Percentiles rank a stretch among this genome's conserved stretches.
These are phyloP conservation scores for Vitis vinifera DNA, from an alignment of 164 flowering plant genomes.

Conservation along the genomic window DNA sequence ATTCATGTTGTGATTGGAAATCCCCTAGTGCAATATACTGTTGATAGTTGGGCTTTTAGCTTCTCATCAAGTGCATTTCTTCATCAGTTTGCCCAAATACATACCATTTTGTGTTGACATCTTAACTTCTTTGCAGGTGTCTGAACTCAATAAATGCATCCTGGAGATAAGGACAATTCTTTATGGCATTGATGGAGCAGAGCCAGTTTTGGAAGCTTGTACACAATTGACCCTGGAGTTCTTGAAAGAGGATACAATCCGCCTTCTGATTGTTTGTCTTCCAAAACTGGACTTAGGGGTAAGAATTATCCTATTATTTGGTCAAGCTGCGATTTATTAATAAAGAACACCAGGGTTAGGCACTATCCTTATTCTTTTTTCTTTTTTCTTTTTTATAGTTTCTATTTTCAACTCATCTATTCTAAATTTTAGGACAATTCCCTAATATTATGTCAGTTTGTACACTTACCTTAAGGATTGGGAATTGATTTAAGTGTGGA, in stretches of 20 bases:
- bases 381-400: too few relatives aligned
- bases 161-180: slow-evolving; percentile 26
- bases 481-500: neutral
- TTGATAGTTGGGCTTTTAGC: too few relatives aligned
- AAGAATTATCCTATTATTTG: neutral
- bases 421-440: neutral
- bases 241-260: slow-evolving; percentile 23
- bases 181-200: slow-evolving; percentile 33
- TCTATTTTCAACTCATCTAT: neutral
- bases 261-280: slow-evolving; percentile 28
- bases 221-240: slow-evolving; percentile 35
- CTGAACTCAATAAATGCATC: slow-evolving; percentile 24
- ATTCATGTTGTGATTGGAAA: too few relatives aligned
- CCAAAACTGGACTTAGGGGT: slow-evolving; percentile 36
- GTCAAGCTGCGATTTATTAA: neutral
- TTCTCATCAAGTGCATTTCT: neutral
- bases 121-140: slow-evolving; percentile 13
- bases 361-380: too few relatives aligned
- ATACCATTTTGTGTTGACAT: neutral
- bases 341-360: too few relatives aligned
- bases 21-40: too few relatives aligned
- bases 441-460: neutral
- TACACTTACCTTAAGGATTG: neutral
- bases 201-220: slow-evolving; percentile 38
- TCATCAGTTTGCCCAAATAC: neutral